Conservation (phyloP, 805 yeast species). For the Candida ficus region DNA sequence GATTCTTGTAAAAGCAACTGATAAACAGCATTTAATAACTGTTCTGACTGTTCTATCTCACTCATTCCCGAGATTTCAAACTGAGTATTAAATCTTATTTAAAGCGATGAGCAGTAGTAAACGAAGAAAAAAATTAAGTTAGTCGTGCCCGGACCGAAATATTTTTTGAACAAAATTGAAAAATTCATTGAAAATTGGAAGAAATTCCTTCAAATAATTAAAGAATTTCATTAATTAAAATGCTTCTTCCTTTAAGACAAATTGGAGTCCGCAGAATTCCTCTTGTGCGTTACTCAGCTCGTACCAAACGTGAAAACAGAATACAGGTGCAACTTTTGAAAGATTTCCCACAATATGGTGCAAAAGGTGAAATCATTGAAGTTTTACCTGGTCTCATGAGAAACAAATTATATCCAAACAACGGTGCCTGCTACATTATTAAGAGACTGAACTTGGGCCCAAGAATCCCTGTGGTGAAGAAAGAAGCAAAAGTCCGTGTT, state of each 20-base stretch:
- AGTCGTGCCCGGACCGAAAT: neutral
- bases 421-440: conserved; percentile 70
- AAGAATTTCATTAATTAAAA: conserved; percentile 1
- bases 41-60: neutral
- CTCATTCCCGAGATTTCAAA: neutral
- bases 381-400: conserved; percentile 84
- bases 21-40: neutral
- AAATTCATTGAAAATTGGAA: neutral
- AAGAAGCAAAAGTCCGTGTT: conserved; percentile 9
- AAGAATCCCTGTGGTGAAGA: conserved; percentile 24
- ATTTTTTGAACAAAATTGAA: neutral
- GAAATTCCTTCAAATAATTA: neutral
- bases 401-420: conserved; percentile 61
- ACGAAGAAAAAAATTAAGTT: no score
- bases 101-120: no score
- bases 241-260: conserved; percentile 11
- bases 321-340: conserved; percentile 71
- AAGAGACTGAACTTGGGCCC: conserved; percentile 21
- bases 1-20: neutral
- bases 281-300: conserved; percentile 39
- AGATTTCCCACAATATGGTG: conserved; percentile 61
- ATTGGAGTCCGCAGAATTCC: conserved; percentile 21
- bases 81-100: no score
- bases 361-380: conserved; percentile 63
- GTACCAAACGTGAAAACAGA: conserved; percentile 45